Evolutionary conservation across 2,329 filamentous ascomycete genomes (phyloP).

Genomic region (Pseudogymnoascus sp.): DNA sequence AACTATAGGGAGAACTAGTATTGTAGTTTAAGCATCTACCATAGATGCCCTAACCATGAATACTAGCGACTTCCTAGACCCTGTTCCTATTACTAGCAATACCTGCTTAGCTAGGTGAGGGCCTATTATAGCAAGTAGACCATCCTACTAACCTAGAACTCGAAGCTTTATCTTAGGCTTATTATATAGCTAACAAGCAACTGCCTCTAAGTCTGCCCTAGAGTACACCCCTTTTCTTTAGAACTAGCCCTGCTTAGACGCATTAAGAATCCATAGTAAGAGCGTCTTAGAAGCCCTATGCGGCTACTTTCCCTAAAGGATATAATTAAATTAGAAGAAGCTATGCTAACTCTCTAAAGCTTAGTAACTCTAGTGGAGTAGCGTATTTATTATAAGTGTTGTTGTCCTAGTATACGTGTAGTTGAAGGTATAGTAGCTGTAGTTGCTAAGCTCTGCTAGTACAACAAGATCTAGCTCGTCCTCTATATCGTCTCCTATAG

Average conservation of each 20-base stretch:
- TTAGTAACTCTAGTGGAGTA: conserved; percentile 11
- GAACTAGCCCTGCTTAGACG: background rate
- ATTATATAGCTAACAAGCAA: conserved; percentile 11
- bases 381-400: conserved; percentile 9
- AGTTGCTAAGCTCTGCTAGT: conserved; percentile 16
- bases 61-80: too few relatives aligned
- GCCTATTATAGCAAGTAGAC: conserved; percentile 12
- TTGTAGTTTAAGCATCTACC: too few relatives aligned
- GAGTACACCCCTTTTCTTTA: conserved; percentile 6
- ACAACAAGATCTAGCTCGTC: conserved; percentile 14
- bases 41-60: too few relatives aligned
- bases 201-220: conserved; percentile 10
- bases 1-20: too few relatives aligned
- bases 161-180: conserved; percentile 10
- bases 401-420: conserved; percentile 12
- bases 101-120: background rate
- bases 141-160: conserved; percentile 8
- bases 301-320: conserved; percentile 12
- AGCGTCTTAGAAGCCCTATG: conserved; percentile 3
- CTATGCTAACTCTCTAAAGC: conserved; percentile 1
- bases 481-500: conserved; percentile 10
- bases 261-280: conserved; percentile 10
- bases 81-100: too few relatives aligned
- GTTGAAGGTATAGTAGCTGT: too few relatives aligned
- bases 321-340: conserved; percentile 13